Conservation (phyloP, 1,139 yeast species). For the Lodderomyces metapsilosis region DNA sequence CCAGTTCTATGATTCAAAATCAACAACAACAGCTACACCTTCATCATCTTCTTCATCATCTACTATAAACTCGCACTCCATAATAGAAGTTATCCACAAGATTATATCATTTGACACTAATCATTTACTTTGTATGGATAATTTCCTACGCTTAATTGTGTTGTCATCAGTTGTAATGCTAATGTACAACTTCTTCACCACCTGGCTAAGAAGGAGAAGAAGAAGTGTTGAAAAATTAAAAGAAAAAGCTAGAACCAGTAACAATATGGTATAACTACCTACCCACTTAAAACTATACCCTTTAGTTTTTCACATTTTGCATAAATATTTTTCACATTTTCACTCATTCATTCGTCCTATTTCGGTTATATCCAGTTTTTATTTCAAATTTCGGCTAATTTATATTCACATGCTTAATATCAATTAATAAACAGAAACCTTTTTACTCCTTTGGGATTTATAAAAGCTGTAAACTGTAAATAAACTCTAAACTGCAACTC, state of each 20-base stretch:
- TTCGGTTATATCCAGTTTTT: too few relatives aligned
- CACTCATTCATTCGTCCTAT: conserved; percentile 13
- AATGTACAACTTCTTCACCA: background rate
- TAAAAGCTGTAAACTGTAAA: too few relatives aligned
- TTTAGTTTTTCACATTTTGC: too few relatives aligned
- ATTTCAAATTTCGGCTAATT: too few relatives aligned
- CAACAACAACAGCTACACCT: background rate
- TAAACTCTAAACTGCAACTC: too few relatives aligned
- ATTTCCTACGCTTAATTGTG: conserved; percentile 3
- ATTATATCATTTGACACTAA: conserved; percentile 2
- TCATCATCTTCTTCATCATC: background rate
- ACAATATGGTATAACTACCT: background rate
- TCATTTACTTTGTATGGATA: conserved; percentile 1
- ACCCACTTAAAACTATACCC: too few relatives aligned
- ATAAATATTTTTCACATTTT: too few relatives aligned
- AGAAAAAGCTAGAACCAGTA: conserved; percentile 3
- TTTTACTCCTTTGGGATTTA: too few relatives aligned
- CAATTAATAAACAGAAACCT: too few relatives aligned
- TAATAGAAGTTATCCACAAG: background rate
- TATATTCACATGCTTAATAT: too few relatives aligned
- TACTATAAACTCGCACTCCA: background rate
- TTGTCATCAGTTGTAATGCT: background rate
- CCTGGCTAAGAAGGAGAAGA: conserved; percentile 1
- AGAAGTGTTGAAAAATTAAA: conserved; percentile 1
- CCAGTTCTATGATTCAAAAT: conserved; percentile 22